These are phyloP conservation scores for Capsicum baccatum DNA, from an alignment of 257 asterid species.

Conservation along the genomic window DNA sequence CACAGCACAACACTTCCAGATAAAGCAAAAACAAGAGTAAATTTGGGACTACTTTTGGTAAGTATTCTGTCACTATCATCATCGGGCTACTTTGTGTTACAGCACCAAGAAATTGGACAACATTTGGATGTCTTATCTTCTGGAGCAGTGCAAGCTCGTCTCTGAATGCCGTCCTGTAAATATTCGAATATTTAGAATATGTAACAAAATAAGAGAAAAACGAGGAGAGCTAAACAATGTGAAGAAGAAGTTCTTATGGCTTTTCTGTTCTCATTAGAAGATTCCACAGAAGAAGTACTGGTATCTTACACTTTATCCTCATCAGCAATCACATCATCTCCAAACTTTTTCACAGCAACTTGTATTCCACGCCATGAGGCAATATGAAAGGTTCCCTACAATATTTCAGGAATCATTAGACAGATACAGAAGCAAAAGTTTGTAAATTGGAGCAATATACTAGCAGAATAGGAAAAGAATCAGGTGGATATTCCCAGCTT, in stretches of 20 bases:
- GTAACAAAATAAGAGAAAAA: not conserved
- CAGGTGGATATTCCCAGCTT: not conserved
- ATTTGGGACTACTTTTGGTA: slow-evolving; percentile 70
- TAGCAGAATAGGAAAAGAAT: not conserved
- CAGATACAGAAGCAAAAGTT: not conserved
- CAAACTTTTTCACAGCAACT: slow-evolving; percentile 88
- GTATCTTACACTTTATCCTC: slow-evolving; percentile 79
- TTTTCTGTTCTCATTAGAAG: not conserved
- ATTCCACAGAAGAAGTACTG: not conserved
- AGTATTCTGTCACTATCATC: slow-evolving; percentile 98
- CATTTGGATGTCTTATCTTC: slow-evolving; percentile 94
- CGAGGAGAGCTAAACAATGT: not conserved
- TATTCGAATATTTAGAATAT: slow-evolving; percentile 27
- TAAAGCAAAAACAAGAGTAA: not conserved
- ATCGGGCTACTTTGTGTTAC: slow-evolving; percentile 96
- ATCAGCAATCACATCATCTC: slow-evolving; percentile 70
- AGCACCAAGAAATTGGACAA: slow-evolving; percentile 97
- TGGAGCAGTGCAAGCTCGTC: slow-evolving; percentile 94
- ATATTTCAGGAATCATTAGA: slow-evolving; percentile 22
- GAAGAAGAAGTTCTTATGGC: not conserved
- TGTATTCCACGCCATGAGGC: slow-evolving; percentile 92
- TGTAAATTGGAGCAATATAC: not conserved
- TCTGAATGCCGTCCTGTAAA: slow-evolving; percentile 74
- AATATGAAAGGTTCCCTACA: slow-evolving; percentile 76
- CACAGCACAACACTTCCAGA: not conserved